Conservation (phyloP, 2,329 filamentous ascomycete species). For the Malbranchea cinnamomea region DNA sequence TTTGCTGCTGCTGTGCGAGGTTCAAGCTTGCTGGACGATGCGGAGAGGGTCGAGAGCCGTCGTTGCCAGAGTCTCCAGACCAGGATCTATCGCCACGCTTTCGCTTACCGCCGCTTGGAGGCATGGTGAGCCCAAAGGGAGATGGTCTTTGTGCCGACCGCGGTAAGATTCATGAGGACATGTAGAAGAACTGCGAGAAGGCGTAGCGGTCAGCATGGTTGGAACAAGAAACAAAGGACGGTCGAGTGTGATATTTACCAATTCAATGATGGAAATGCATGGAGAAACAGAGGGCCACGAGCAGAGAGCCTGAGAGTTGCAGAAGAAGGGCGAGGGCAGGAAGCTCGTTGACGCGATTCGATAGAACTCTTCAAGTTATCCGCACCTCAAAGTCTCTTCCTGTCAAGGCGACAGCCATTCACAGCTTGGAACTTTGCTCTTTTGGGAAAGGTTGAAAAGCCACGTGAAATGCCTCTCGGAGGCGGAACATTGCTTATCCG, state of each 20-base stretch:
- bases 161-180: constrained; percentile 18
- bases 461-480: constrained; percentile 33
- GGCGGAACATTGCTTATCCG: too few relatives aligned
- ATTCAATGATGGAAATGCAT: too few relatives aligned
- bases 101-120: constrained; percentile 39
- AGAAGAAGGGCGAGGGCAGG: too few relatives aligned
- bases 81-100: constrained; percentile 35
- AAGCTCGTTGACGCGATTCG: too few relatives aligned
- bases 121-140: constrained; percentile 30
- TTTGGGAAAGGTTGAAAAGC: constrained; percentile 38
- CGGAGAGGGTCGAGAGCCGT: constrained; percentile 29
- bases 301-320: too few relatives aligned
- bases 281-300: too few relatives aligned
- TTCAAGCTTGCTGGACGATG: constrained; percentile 33
- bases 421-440: too few relatives aligned
- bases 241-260: too few relatives aligned
- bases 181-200: too few relatives aligned
- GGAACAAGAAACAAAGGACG: background rate
- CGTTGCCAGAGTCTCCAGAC: constrained; percentile 27
- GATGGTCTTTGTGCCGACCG: constrained; percentile 15
- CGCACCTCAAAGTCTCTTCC: too few relatives aligned
- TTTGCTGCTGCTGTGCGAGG: constrained; percentile 37
- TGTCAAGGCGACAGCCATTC: too few relatives aligned
- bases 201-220: background rate
- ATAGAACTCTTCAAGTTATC: too few relatives aligned